Evolutionary conservation across 2,329 filamentous ascomycete species (phyloP), one percentile per base, ranked within the genome.

Genomic region (Didymellaceae sp.): DNA sequence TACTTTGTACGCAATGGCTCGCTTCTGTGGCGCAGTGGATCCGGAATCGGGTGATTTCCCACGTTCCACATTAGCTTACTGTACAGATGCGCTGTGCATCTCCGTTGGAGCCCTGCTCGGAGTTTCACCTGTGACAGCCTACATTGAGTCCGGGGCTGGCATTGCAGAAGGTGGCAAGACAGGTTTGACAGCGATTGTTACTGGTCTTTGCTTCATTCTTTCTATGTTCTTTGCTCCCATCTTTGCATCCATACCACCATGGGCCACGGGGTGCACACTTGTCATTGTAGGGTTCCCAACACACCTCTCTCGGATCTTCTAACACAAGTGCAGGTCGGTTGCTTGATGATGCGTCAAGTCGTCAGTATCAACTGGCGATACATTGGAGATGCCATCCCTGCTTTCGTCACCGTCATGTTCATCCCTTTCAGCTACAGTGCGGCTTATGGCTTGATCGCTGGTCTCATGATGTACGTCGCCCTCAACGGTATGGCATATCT

Each of bases 341-440:
- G 86, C 35, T 87, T 95, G 82, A 95, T 95, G 91, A 73, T 74
- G 61, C 70, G 85, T 82, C 64, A 84, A 83, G 61, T 83, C 84
- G 13, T 87, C 84, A 87, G 91, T 54, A 91, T 96, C 77, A 96
- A 96, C 77, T 96, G 91, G 91, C 78, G 80, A 30, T 95, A 96
- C 73, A 81, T 90, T 49, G 90, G 90, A 41, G 91, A 96, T 70
- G 87, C 89, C 2, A 80, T 96, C 8, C 91, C 91, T 0, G 90
- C 91, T 2, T 95, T 95, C 72, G 78, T 95, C 26, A 91, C 89
- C 33, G 86, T 96, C 55, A 85, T 87, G 58, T 79, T 92, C 59
- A 95, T 95, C 87, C 90, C 91, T 0, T 94, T 95, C 75, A 90
- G 88, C 4, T 96, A 94, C 78, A 90, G 86, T 45, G 93, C 94